A percentile compares a stretch with the other conserved stretches of the same genome.
These are phyloP conservation scores for Polytrichum formosum DNA, from an alignment of 225 moss, liverwort and hornwort genomes.

Conservation along the genomic window DNA sequence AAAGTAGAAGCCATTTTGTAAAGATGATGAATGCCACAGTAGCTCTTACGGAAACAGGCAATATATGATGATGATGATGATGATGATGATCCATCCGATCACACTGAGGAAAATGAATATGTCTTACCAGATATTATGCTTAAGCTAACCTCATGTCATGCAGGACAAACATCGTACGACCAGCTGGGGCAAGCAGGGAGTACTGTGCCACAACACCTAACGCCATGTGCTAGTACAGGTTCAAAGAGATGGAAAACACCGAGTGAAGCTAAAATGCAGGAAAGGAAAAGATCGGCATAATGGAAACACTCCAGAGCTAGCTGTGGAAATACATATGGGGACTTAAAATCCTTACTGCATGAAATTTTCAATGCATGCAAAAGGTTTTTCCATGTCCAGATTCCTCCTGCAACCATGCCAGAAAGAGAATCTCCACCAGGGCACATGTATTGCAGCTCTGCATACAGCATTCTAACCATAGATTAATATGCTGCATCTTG, in stretches of 20 bases:
- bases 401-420: constrained; percentile 8
- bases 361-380: constrained; percentile 5
- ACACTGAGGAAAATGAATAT: not conserved
- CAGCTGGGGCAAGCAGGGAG: not conserved
- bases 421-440: constrained; percentile 13
- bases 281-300: too few relatives aligned
- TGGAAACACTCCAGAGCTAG: not conserved
- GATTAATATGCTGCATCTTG: constrained; percentile 10
- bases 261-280: not conserved
- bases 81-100: not conserved
- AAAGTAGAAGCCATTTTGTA: too few relatives aligned
- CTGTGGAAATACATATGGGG: not conserved
- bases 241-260: not conserved
- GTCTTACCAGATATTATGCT: not conserved
- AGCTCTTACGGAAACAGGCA: too few relatives aligned
- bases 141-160: constrained; percentile 3
- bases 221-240: constrained; percentile 1
- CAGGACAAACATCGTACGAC: constrained; percentile 2
- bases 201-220: not conserved
- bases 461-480: constrained; percentile 10
- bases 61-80: too few relatives aligned
- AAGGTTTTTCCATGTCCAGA: constrained; percentile 3
- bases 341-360: constrained; percentile 6
- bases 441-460: constrained; percentile 4
- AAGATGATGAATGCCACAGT: too few relatives aligned